phyloP scores from a whole-genome alignment of 768 basidiomycete species.

The Rhodotorula toruloides region DNA sequence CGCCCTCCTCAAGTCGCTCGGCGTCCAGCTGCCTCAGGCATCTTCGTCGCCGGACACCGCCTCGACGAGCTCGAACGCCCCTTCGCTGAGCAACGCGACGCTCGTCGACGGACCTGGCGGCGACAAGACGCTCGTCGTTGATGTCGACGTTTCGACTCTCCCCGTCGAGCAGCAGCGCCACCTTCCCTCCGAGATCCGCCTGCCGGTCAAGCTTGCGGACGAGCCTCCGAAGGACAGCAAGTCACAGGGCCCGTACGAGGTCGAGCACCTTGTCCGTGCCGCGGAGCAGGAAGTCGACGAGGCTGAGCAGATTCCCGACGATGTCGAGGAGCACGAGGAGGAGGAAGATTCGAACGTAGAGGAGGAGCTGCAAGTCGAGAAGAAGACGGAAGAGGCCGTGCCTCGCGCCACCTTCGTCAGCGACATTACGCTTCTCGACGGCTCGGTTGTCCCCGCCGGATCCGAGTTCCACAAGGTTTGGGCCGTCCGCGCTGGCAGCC shows the following conservation, averaged over 20 bases:
- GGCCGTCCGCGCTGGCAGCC: constrained; percentile 45
- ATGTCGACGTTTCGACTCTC: constrained; percentile 12
- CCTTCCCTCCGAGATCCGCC: constrained; percentile 2
- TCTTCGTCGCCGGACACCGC: background rate
- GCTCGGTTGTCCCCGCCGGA: constrained; percentile 44
- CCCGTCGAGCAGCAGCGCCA: background rate
- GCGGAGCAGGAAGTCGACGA: too few relatives aligned
- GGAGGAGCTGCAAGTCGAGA: background rate
- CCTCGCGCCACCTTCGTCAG: constrained; percentile 13
- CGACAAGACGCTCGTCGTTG: constrained; percentile 16
- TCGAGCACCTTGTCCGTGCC: too few relatives aligned
- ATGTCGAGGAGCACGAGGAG: background rate
- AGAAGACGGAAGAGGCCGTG: background rate
- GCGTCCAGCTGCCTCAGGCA: background rate
- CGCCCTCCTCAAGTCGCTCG: constrained; percentile 14
- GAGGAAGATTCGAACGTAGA: background rate
- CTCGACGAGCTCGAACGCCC: background rate
- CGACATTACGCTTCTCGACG: constrained; percentile 45
- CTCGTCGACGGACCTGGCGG: background rate
- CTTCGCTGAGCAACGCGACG: background rate
- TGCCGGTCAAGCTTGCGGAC: background rate
- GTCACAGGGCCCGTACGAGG: too few relatives aligned
- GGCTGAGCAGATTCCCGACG: background rate
- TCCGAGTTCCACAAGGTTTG: constrained; percentile 48
- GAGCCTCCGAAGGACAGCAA: too few relatives aligned